Evolutionary conservation across 2,329 filamentous ascomycete genomes (phyloP).

Genomic region (Aspergillus melleus): DNA sequence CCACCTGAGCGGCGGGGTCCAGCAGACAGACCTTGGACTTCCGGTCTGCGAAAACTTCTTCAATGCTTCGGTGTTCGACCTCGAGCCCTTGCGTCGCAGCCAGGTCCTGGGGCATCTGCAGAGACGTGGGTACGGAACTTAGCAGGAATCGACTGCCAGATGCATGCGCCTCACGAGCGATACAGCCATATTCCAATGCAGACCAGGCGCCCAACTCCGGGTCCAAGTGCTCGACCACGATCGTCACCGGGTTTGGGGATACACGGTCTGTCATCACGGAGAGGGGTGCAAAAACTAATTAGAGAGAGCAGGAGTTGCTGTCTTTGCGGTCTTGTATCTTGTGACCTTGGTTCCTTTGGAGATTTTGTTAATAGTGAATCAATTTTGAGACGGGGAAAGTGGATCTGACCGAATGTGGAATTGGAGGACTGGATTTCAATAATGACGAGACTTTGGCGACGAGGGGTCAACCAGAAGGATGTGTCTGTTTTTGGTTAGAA

Average conservation of each 20-base stretch:
- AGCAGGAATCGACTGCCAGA: constrained; percentile 72
- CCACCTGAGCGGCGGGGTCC: constrained; percentile 78
- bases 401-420: neutral
- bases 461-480: too few species aligned
- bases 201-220: constrained; percentile 94
- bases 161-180: constrained; percentile 75
- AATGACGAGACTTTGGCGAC: neutral
- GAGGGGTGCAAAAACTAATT: neutral
- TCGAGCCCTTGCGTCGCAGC: constrained; percentile 63
- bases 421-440: neutral
- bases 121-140: constrained; percentile 71
- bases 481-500: too few species aligned
- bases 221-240: constrained; percentile 96
- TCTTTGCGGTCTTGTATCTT: neutral
- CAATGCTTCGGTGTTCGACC: constrained; percentile 75
- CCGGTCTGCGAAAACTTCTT: constrained; percentile 71
- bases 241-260: constrained; percentile 60
- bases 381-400: neutral
- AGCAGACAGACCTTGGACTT: constrained; percentile 82
- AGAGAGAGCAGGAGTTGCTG: neutral
- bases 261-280: constrained; percentile 26
- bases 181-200: constrained; percentile 84
- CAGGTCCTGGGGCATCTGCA: constrained; percentile 62
- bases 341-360: neutral
- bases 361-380: neutral